Evolutionary conservation across 768 basidiomycete genomes (phyloP), one percentile per base, ranked within the genome.

Genomic region (Amylocystis lapponica): DNA sequence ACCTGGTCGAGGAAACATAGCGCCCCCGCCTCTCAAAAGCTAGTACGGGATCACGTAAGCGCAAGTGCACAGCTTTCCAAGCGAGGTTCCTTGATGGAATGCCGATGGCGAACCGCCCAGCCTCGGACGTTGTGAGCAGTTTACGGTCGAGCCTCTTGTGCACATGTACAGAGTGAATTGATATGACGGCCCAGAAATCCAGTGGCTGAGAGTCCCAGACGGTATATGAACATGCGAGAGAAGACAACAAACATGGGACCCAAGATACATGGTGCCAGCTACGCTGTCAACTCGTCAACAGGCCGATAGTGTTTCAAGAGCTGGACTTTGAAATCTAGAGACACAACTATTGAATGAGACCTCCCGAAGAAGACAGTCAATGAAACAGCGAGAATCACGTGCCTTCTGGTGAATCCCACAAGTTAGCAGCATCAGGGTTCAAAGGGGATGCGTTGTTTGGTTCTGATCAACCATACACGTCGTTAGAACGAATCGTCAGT

Each of bases 361-460:
- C n/a, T n/a, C n/a, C n/a, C n/a, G n/a, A n/a, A n/a, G n/a, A n/a
- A n/a, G n/a, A n/a, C n/a, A n/a, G n/a, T n/a, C n/a, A n/a, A n/a
- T n/a, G n/a, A n/a, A n/a, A n/a, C n/a, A n/a, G n/a, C n/a, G n/a
- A n/a, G n/a, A 45, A 41, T 39, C 6, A 50, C 72, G 31, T 57
- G 82, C 86, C 78, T 49, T 77, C 76, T n/a, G 79, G 74, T 27
- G 74, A 71, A 49, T 70, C 74, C 92, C 92, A 95, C 17, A 92
- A 66, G 14, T 74, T 71, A 3, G 91, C 86, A 2, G 92, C 92
- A 51, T 94, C 91, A 6, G 82, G 70, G 59, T 94, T 94, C 45
- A 95, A 66, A 6, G 92, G 92, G 5, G 90, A 93, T 13, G 84
- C 86, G 59, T 93, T 94, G 71, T 95, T 94, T 21, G 91, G 92